Conservation (phyloP, 345 rosid genomes). For the sweet orange (Citrus sinensis) region DNA sequence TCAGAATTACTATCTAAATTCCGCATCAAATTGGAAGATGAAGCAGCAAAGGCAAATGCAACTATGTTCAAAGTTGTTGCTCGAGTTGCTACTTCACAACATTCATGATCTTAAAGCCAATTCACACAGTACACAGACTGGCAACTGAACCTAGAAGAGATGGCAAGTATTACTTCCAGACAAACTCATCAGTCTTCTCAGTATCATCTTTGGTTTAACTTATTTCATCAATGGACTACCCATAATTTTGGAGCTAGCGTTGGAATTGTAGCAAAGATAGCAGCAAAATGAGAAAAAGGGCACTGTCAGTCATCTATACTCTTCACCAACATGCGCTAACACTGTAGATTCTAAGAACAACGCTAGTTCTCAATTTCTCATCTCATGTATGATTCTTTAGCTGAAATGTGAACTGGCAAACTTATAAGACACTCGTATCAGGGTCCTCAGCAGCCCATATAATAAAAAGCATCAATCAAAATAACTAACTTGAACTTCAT, state of each 20-base stretch:
- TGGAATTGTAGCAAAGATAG: conserved; percentile 13
- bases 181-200: conserved; percentile 29
- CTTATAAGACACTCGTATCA: neutral
- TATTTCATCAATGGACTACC: conserved; percentile 29
- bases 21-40: conserved; percentile 1
- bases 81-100: conserved; percentile 6
- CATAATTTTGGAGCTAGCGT: conserved; percentile 23
- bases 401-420: neutral
- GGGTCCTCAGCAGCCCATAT: neutral
- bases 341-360: neutral
- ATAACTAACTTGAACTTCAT: too few species aligned
- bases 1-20: neutral
- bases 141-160: conserved; percentile 29
- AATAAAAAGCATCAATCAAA: neutral
- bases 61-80: conserved; percentile 5
- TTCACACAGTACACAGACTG: conserved; percentile 27
- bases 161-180: conserved; percentile 15
- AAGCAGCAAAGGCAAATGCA: conserved; percentile 20
- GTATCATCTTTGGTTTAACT: conserved; percentile 25
- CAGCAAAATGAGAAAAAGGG: conserved; percentile 10
- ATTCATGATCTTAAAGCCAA: conserved; percentile 17
- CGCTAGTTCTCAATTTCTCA: neutral
- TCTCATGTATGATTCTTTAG: neutral
- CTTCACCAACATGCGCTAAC: neutral
- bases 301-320: neutral